phyloP scores from a whole-genome alignment of 2,329 filamentous ascomycete genomes.

The Sordariomycetes sp. region DNA sequence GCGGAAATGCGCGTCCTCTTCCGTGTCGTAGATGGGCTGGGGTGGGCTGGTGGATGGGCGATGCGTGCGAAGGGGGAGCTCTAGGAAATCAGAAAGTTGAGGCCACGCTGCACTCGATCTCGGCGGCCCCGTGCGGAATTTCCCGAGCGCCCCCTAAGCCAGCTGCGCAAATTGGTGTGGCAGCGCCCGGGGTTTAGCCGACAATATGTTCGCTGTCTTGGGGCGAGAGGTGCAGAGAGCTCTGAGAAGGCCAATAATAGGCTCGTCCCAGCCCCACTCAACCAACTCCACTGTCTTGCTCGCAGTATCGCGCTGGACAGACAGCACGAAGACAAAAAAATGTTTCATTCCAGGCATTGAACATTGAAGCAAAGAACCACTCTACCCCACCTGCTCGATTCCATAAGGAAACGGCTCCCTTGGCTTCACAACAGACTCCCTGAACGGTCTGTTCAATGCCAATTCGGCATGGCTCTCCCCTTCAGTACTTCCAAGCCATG shows the following conservation, averaged over 20 bases:
- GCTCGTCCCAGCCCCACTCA: too few species aligned
- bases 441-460: too few species aligned
- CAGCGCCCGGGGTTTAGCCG: neutral
- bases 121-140: neutral
- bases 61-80: neutral
- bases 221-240: neutral
- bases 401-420: too few species aligned
- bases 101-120: conserved; percentile 4
- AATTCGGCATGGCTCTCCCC: too few species aligned
- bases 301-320: neutral
- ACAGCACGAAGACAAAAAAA: neutral
- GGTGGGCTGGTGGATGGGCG: neutral
- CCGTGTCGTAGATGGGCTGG: neutral
- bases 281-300: too few species aligned
- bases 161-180: neutral
- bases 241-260: neutral
- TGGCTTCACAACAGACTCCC: too few species aligned
- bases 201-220: neutral
- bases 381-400: too few species aligned
- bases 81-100: conserved; percentile 1
- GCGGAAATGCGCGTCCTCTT: neutral
- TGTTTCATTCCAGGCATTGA: neutral
- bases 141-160: neutral
- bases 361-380: neutral
- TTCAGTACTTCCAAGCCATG: too few species aligned